Percentiles rank a stretch among this genome's conserved stretches.
These are phyloP conservation scores for Pisolithus sp. DNA, from an alignment of 768 basidiomycete genomes.

Conservation along the genomic window DNA sequence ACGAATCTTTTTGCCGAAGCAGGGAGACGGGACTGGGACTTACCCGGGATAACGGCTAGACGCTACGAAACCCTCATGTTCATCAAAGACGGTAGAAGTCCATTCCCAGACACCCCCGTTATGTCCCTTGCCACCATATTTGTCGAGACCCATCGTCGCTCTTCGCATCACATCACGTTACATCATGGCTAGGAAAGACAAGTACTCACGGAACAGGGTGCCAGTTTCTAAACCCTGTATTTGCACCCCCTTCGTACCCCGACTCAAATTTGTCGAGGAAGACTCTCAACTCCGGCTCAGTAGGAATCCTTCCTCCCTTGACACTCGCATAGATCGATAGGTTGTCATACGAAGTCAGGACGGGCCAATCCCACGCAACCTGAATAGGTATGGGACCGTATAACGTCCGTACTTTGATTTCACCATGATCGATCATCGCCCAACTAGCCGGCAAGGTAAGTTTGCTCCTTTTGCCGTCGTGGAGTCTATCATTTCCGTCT, in stretches of 20 bases:
- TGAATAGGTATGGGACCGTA: constrained; percentile 80
- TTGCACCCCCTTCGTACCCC: constrained; percentile 72
- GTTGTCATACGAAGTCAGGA: constrained; percentile 72
- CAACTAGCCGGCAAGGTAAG: constrained; percentile 21
- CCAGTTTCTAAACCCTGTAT: constrained; percentile 89
- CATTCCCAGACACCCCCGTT: constrained; percentile 99
- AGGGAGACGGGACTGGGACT: constrained; percentile 5
- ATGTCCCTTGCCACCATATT: constrained; percentile 51
- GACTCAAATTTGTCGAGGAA: constrained; percentile 72
- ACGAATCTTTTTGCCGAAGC: background rate
- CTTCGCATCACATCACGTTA: constrained; percentile 26
- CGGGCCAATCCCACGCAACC: constrained; percentile 79
- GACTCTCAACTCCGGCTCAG: constrained; percentile 77
- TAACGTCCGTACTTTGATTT: constrained; percentile 66
- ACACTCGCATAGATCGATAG: constrained; percentile 74
- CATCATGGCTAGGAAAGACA: background rate
- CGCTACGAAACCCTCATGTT: constrained; percentile 66
- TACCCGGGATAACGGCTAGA: constrained; percentile 86
- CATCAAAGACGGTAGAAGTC: constrained; percentile 77
- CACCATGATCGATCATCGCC: constrained; percentile 11
- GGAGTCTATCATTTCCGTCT: constrained; percentile 37
- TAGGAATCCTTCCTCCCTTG: constrained; percentile 91
- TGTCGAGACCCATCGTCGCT: constrained; percentile 58
- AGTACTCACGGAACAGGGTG: constrained; percentile 79
- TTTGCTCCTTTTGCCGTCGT: constrained; percentile 32